phyloP scores from a whole-genome alignment of 768 basidiomycete genomes.

The Mycena belliarum region DNA sequence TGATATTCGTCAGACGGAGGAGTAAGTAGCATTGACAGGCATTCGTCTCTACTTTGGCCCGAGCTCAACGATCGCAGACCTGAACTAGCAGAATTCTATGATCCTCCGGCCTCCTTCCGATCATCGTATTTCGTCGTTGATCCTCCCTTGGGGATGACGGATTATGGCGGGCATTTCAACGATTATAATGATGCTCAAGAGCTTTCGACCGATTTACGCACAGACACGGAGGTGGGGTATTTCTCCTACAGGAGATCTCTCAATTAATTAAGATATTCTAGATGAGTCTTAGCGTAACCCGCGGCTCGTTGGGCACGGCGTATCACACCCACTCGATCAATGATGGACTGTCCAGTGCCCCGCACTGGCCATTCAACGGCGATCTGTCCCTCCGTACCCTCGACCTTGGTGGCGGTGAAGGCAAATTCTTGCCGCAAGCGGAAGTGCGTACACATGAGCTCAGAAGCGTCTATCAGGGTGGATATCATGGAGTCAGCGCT shows the following conservation, averaged over 20 bases:
- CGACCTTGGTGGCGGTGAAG: not conserved
- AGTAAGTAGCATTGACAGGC: too few relatives aligned
- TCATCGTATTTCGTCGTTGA: not conserved
- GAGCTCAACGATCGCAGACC: not conserved
- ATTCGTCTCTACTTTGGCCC: too few relatives aligned
- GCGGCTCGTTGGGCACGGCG: not conserved
- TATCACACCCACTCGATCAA: not conserved
- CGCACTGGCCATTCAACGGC: not conserved
- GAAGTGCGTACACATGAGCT: not conserved
- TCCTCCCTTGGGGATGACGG: not conserved
- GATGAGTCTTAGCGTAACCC: too few relatives aligned
- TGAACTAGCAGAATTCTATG: not conserved
- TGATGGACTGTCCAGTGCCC: not conserved
- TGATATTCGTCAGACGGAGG: not conserved
- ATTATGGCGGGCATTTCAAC: not conserved
- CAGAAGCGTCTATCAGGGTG: not conserved
- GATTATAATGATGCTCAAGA: not conserved
- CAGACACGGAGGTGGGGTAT: not conserved
- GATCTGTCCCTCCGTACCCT: not conserved
- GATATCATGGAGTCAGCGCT: not conserved
- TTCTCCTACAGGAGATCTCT: not conserved
- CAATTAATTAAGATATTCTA: not conserved
- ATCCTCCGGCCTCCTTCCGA: not conserved
- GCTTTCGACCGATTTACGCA: not conserved
- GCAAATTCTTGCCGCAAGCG: not conserved